Evolutionary conservation across 305 asterid genomes (phyloP).

Genomic region (Fraxinus greggii): DNA sequence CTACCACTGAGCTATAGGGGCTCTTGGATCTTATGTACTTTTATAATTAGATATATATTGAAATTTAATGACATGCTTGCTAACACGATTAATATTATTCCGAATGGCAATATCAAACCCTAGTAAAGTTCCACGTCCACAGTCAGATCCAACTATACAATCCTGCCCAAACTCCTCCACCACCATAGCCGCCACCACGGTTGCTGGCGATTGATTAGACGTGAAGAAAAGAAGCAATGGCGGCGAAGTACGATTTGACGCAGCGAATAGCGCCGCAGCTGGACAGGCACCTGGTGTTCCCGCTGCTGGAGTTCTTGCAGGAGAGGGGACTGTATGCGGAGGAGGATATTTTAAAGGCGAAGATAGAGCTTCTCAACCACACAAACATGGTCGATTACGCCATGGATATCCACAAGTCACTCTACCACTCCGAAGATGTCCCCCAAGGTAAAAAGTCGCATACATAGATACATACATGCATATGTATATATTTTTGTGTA

Average conservation of each 20-base stretch:
- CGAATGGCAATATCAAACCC: neutral
- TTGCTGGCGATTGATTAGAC: neutral
- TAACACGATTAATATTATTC: too few species aligned
- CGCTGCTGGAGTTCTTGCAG: constrained; percentile 82
- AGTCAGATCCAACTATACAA: neutral
- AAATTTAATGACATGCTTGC: too few species aligned
- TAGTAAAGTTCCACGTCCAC: neutral
- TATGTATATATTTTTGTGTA: neutral
- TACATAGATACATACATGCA: neutral
- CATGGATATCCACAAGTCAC: constrained; percentile 80
- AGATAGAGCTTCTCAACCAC: constrained; percentile 71
- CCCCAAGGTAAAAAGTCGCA: constrained; percentile 53
- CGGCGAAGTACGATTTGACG: constrained; percentile 79
- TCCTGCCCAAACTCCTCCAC: neutral
- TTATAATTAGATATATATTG: too few species aligned
- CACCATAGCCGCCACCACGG: neutral
- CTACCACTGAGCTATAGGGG: constrained; percentile 99
- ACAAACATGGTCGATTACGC: constrained; percentile 97
- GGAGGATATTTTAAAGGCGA: constrained; percentile 73
- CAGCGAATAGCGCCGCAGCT: constrained; percentile 72
- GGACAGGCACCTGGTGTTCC: constrained; percentile 85
- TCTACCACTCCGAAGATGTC: constrained; percentile 72
- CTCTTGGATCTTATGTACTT: neutral
- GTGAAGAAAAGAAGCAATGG: constrained; percentile 30
- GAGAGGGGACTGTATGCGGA: constrained; percentile 67